phyloP scores from a whole-genome alignment of 2,329 filamentous ascomycete genomes.

The Dactylellina drechsleri region DNA sequence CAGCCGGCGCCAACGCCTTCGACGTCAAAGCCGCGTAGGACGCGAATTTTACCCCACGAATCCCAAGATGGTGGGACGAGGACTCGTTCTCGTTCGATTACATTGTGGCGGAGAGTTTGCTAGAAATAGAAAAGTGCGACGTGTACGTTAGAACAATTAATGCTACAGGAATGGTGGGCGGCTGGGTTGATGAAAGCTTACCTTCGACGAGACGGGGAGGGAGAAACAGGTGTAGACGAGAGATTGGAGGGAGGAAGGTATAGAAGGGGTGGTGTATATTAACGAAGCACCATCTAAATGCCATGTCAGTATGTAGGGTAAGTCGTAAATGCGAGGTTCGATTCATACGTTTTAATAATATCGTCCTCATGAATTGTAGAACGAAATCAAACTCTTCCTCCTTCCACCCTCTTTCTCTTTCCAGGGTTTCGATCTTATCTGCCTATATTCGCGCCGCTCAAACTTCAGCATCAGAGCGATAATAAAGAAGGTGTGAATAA shows the following conservation, averaged over 20 bases:
- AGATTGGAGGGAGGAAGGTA: constrained; percentile 78
- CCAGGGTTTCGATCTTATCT: constrained; percentile 88
- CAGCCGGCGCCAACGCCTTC: constrained; percentile 86
- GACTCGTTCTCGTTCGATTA: constrained; percentile 93
- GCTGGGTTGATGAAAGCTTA: neutral
- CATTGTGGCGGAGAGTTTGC: constrained; percentile 84
- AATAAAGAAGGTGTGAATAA: too few relatives aligned
- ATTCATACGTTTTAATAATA: constrained; percentile 78
- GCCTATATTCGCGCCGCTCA: constrained; percentile 65
- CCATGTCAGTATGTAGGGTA: constrained; percentile 6
- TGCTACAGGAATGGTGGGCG: neutral
- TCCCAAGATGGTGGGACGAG: constrained; percentile 97
- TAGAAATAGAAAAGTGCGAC: constrained; percentile 65
- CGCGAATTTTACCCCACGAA: constrained; percentile 95
- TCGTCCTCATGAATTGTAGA: constrained; percentile 88
- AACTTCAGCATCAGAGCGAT: constrained; percentile 57
- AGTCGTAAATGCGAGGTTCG: too few relatives aligned
- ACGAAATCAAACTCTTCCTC: constrained; percentile 97
- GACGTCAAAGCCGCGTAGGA: constrained; percentile 91
- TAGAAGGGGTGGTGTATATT: constrained; percentile 82
- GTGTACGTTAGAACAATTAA: neutral
- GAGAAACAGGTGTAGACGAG: constrained; percentile 84
- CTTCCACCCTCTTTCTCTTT: constrained; percentile 90
- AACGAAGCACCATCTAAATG: constrained; percentile 79
- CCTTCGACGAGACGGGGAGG: constrained; percentile 71